Evolutionary conservation across 768 basidiomycete species (phyloP).

Genomic region (Butyriboletus loyo): DNA sequence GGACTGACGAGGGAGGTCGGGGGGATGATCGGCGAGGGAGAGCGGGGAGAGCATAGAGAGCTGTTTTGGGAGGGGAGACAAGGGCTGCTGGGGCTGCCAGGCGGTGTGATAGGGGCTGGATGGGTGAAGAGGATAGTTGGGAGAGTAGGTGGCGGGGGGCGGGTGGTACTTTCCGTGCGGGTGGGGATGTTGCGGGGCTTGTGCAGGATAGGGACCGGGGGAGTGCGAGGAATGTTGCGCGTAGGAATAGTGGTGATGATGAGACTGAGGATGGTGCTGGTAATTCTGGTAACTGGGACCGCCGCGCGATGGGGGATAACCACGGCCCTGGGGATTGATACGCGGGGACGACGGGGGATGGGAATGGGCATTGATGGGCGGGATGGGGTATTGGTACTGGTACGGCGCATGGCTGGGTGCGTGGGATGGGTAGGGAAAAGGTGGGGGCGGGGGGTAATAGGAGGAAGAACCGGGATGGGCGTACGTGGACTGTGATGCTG

Average conservation of each 20-base stretch:
- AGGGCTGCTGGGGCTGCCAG: slow-evolving; percentile 45
- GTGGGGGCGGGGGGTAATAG: slow-evolving; percentile 29
- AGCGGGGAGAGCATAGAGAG: slow-evolving; percentile 46
- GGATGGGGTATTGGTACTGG: slow-evolving; percentile 40
- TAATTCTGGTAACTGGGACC: slow-evolving; percentile 39
- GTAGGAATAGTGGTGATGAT: slow-evolving; percentile 35
- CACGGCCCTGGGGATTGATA: slow-evolving; percentile 31
- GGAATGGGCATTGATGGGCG: slow-evolving; percentile 22
- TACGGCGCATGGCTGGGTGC: slow-evolving; percentile 25
- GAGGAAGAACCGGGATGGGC: slow-evolving; percentile 27
- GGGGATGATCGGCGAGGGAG: not conserved
- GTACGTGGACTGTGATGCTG: slow-evolving; percentile 24
- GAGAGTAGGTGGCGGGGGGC: slow-evolving; percentile 35
- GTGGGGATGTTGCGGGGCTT: slow-evolving; percentile 22
- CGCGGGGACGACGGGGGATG: slow-evolving; percentile 32
- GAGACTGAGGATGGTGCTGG: slow-evolving; percentile 24
- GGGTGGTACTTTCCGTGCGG: slow-evolving; percentile 27
- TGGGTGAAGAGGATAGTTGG: slow-evolving; percentile 18
- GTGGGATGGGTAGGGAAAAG: slow-evolving; percentile 31
- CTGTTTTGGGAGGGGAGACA: slow-evolving; percentile 65
- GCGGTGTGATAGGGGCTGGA: slow-evolving; percentile 36
- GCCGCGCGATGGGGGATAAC: slow-evolving; percentile 36
- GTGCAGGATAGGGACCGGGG: slow-evolving; percentile 20
- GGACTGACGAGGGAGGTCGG: not conserved
- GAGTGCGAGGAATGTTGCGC: slow-evolving; percentile 31